Evolutionary conservation across 768 basidiomycete species (phyloP).

Genomic region (Mycena vulgaris): DNA sequence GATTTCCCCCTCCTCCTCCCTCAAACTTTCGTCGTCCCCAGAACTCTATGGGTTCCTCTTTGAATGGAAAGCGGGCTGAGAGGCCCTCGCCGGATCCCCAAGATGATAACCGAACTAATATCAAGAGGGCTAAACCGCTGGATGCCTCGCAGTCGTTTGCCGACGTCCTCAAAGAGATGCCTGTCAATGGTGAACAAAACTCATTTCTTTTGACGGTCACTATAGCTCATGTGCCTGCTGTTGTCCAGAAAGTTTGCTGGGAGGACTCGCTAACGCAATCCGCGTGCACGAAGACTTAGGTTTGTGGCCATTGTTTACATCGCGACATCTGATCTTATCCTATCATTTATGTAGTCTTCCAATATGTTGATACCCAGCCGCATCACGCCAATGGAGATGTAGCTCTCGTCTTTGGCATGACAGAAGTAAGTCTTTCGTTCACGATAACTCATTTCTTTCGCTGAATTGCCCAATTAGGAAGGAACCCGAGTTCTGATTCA

Average conservation of each 20-base stretch:
- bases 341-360: slow-evolving; percentile 42
- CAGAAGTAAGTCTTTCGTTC: neutral
- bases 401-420: slow-evolving; percentile 43
- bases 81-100: neutral
- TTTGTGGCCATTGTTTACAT: neutral
- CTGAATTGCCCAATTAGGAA: neutral
- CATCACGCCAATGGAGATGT: slow-evolving; percentile 34
- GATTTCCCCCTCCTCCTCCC: too few species aligned
- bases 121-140: slow-evolving; percentile 2
- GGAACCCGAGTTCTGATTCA: slow-evolving; percentile 1
- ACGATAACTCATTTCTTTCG: neutral
- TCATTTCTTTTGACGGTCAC: neutral
- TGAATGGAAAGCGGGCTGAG: neutral
- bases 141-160: slow-evolving; percentile 32
- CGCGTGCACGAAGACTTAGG: neutral
- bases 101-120: neutral
- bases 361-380: slow-evolving; percentile 44
- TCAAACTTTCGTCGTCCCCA: too few species aligned
- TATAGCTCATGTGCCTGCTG: too few species aligned
- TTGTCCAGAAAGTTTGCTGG: neutral
- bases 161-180: slow-evolving; percentile 32
- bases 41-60: too few species aligned
- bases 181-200: neutral
- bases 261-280: neutral
- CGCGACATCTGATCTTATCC: neutral